Conservation (phyloP, 2,329 filamentous ascomycete genomes). For the Cercospora citrullina region DNA sequence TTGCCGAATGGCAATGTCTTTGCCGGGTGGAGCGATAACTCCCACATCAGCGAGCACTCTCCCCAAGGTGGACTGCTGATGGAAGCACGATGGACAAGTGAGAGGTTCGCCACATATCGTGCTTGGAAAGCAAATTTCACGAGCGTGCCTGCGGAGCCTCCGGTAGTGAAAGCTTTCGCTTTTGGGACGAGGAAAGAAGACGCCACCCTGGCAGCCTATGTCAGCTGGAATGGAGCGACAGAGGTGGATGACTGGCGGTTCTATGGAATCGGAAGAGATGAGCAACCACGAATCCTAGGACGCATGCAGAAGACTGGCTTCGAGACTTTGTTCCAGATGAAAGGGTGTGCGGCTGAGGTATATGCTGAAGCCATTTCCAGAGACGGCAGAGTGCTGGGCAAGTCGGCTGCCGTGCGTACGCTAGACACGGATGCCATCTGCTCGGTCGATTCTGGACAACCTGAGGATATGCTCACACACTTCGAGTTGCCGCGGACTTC, state of each 20-base stretch:
- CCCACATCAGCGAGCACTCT: constrained; percentile 17
- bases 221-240: constrained; percentile 43
- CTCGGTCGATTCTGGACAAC: too few species aligned
- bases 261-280: constrained; percentile 19
- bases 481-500: not conserved
- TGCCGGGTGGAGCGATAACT: constrained; percentile 19
- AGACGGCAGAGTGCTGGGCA: constrained; percentile 15
- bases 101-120: constrained; percentile 42
- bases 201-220: constrained; percentile 27
- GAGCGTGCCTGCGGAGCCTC: constrained; percentile 30
- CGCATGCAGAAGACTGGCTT: constrained; percentile 13
- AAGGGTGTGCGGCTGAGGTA: constrained; percentile 24
- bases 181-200: constrained; percentile 34
- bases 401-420: not conserved
- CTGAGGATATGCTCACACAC: not conserved
- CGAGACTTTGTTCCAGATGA: constrained; percentile 22
- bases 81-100: constrained; percentile 38
- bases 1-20: constrained; percentile 40
- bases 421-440: not conserved
- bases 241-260: constrained; percentile 41
- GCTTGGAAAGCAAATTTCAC: constrained; percentile 43
- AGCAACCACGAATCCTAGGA: not conserved
- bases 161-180: constrained; percentile 36
- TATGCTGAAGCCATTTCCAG: constrained; percentile 24
- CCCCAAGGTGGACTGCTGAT: constrained; percentile 22